Evolutionary conservation across 768 basidiomycete species (phyloP).

Genomic region (Xerocomellus dryophilus): DNA sequence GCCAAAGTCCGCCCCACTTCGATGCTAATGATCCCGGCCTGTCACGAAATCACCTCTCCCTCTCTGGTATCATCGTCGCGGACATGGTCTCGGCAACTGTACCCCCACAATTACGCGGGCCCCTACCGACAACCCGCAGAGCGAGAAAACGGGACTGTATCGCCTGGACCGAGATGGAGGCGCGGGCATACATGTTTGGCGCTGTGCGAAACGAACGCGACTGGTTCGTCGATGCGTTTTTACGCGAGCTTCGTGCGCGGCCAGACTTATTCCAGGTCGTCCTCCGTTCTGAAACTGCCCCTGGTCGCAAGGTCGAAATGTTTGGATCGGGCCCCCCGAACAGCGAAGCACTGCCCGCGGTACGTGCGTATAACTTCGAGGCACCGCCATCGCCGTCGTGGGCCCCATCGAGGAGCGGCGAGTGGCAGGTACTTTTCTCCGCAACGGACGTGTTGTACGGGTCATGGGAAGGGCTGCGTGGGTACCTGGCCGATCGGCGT

Average conservation of each 20-base stretch:
- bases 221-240: conserved; percentile 25
- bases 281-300: conserved; percentile 28
- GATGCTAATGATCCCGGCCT: not conserved
- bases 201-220: conserved; percentile 30
- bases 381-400: conserved; percentile 7
- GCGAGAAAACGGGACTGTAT: conserved; percentile 14
- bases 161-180: conserved; percentile 25
- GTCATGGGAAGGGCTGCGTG: not conserved
- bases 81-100: conserved; percentile 16
- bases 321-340: conserved; percentile 24
- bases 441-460: conserved; percentile 26
- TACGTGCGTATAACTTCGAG: conserved; percentile 21
- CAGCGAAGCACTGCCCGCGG: conserved; percentile 6
- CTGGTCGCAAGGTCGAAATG: conserved; percentile 17
- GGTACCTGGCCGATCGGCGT: conserved; percentile 6
- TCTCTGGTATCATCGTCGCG: conserved; percentile 19
- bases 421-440: conserved; percentile 15
- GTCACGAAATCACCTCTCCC: conserved; percentile 21
- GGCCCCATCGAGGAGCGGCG: not conserved
- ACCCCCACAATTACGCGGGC: not conserved
- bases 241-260: conserved; percentile 28
- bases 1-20: not conserved
- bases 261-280: conserved; percentile 34
- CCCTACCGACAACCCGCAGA: conserved; percentile 3
- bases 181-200: conserved; percentile 30